These are phyloP conservation scores for Termitomyces sp. DNA, from an alignment of 768 basidiomycete genomes.

Conservation along the genomic window DNA sequence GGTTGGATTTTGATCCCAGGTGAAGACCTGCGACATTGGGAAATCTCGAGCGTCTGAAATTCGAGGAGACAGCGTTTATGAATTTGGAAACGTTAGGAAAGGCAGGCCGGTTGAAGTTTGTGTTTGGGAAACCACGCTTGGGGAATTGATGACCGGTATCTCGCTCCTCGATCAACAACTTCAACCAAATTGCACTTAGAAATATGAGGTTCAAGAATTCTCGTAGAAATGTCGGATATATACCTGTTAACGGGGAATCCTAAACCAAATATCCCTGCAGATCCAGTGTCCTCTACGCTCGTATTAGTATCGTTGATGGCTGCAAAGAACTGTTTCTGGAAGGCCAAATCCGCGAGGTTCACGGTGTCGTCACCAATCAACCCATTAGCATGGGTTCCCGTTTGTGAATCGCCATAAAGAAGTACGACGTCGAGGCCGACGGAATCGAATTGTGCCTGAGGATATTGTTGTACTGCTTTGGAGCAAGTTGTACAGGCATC, in stretches of 20 bases:
- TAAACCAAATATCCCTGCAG: conserved; percentile 67
- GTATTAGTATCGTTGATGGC: conserved; percentile 69
- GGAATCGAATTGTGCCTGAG: conserved; percentile 41
- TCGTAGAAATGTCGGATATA: not conserved
- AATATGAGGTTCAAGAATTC: not conserved
- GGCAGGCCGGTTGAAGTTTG: conserved; percentile 16
- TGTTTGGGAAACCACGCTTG: conserved; percentile 1
- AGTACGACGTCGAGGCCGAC: conserved; percentile 41
- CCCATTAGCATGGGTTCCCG: conserved; percentile 65
- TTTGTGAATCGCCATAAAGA: conserved; percentile 65
- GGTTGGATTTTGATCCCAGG: not conserved
- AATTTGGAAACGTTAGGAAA: conserved; percentile 24
- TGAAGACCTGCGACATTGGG: conserved; percentile 3
- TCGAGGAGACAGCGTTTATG: conserved; percentile 3
- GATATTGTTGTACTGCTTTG: conserved; percentile 39
- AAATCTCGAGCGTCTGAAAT: conserved; percentile 7
- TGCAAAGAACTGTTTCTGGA: conserved; percentile 53
- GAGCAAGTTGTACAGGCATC: conserved; percentile 43
- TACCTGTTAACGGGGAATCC: conserved; percentile 74
- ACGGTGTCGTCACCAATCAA: conserved; percentile 55
- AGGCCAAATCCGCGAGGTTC: conserved; percentile 43
- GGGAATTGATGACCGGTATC: not conserved
- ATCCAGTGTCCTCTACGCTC: conserved; percentile 46
- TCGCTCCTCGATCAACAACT: conserved; percentile 23
- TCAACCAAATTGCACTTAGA: conserved; percentile 40